These are phyloP conservation scores for Gracilaria vermiculophylla DNA, from an alignment of 23 red algal genomes.

Conservation along the genomic window DNA sequence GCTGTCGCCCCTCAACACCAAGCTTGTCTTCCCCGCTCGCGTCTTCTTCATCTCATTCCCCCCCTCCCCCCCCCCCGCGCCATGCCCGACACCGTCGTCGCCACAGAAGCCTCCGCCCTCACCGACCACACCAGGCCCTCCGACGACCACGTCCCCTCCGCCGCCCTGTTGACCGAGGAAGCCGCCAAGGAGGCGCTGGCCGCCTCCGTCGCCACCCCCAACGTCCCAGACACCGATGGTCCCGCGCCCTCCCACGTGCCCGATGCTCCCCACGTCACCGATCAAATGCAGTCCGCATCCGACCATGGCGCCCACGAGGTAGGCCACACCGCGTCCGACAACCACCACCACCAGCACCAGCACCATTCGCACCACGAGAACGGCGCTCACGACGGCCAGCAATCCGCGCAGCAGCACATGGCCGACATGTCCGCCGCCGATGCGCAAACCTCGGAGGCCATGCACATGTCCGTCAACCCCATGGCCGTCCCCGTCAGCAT, in stretches of 20 bases:
- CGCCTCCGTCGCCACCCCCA: slow-evolving; percentile 29
- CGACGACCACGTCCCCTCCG: slow-evolving; percentile 23
- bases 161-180: slow-evolving; percentile 22
- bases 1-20: slow-evolving; percentile 10
- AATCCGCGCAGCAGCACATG: neutral
- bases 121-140: neutral
- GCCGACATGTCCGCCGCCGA: neutral
- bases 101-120: slow-evolving; percentile 2
- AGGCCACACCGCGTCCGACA: slow-evolving; percentile 17
- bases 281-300: neutral
- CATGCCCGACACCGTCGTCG: slow-evolving; percentile 37
- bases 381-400: slow-evolving; percentile 31
- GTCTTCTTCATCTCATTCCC: neutral
- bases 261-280: slow-evolving; percentile 6
- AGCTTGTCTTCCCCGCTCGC: neutral
- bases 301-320: neutral
- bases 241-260: slow-evolving; percentile 30
- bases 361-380: neutral
- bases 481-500: slow-evolving; percentile 15
- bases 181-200: slow-evolving; percentile 25
- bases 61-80: neutral
- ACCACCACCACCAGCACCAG: neutral
- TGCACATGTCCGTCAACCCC: slow-evolving; percentile 14
- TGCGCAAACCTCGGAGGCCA: neutral
- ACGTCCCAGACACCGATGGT: slow-evolving; percentile 6